phyloP scores from a whole-genome alignment of 2,329 filamentous ascomycete species.

The Davidsoniella australis region DNA sequence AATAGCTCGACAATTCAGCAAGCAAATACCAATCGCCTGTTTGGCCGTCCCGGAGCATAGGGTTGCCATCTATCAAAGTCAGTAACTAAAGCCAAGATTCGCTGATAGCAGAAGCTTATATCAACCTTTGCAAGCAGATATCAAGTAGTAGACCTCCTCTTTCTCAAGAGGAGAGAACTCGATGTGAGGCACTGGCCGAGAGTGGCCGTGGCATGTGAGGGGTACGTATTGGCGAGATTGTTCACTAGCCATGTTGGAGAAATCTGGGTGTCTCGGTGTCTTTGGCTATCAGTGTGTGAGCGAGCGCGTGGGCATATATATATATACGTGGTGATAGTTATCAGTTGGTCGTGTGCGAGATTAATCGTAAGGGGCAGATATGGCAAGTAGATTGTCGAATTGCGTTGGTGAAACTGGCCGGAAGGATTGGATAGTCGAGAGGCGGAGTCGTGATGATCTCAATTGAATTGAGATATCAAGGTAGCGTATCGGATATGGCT shows the following conservation, averaged over 20 bases:
- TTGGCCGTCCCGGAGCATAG: conserved; percentile 90
- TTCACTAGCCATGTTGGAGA: conserved; percentile 16
- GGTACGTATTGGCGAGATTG: conserved; percentile 51
- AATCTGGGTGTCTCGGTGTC: background rate
- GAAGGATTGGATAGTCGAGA: no score
- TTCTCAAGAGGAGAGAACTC: conserved; percentile 73
- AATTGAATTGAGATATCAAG: no score
- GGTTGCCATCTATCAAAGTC: conserved; percentile 62
- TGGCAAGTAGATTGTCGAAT: no score
- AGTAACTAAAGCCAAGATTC: background rate
- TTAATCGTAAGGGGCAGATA: no score
- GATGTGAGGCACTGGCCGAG: conserved; percentile 78
- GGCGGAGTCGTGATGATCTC: no score
- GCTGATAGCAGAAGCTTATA: background rate
- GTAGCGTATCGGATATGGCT: no score
- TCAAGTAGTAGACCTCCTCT: conserved; percentile 75
- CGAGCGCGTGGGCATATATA: no score
- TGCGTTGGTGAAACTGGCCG: no score
- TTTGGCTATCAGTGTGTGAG: no score
- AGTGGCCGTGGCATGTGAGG: conserved; percentile 87
- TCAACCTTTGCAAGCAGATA: conserved; percentile 79
- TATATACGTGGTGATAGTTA: no score
- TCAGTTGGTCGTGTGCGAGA: no score
- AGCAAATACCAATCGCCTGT: conserved; percentile 70
- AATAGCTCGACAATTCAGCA: background rate